Base-by-base conservation (phyloP, 495 filamentous ascomycete genomes). In the Hypoxylon crocopeplum region DNA sequence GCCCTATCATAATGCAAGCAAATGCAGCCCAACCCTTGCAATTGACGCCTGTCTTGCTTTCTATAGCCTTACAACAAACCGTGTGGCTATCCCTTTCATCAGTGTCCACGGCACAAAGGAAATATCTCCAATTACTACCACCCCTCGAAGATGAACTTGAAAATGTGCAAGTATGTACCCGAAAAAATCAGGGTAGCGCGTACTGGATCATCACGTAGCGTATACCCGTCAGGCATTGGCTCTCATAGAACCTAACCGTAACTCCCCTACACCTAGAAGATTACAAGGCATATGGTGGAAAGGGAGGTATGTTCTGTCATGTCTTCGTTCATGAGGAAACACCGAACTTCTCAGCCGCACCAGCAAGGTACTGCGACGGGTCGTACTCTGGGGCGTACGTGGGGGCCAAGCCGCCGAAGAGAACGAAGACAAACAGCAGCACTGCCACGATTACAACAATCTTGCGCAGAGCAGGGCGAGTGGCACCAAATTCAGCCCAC, bases 401-500 rank as follows among this genome's bases (percentile, higher is more conserved):
- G 17, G 81, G 79, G 17, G 77, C 79, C 7, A 84, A 62, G 10
- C 79, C 77, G 33, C 74, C 74, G 30, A 96, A 75, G n/a, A 96
- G 66, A 71, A 94, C 77, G 64, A 96, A 79, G 37, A 86, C 63
- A 45, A 87, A 66, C 25, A 91, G 54, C 16, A 87, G 72, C 10
- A 76, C 73, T 16, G 69, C 55, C 25, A 77, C 84, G 49, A 94
- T 80, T 62, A 93, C 77, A 44, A 92, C 70, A 24, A 90, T 73
- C 76, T 91, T 91, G 75, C 92, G 88, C 64, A 88, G 76, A 37
- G 84, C 83, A 25, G 93, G 93, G 50, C 84, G 85, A 33, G 75
- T 81, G 46, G 80, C 82, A 47, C 93, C 92, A 64, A 94, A 96
- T 62, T 96, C 92, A 46, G 89, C 86, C 93, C 93, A 97, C 33